phyloP scores from a whole-genome alignment of 1,284 basidiomycete species.

The Chiua sp. region DNA sequence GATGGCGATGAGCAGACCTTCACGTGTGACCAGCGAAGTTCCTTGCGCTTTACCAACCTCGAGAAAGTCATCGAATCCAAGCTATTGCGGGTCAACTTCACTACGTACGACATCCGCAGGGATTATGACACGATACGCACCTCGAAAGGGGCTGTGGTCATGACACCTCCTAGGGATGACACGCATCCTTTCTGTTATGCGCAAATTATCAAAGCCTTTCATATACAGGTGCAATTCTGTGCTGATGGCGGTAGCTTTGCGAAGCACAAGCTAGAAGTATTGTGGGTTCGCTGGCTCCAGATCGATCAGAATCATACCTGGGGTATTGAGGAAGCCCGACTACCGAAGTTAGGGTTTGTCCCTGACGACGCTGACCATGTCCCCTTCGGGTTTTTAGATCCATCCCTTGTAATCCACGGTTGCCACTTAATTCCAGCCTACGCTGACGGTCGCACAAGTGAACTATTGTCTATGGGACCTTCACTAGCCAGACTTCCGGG shows the following conservation, averaged over 20 bases:
- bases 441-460: too few relatives aligned
- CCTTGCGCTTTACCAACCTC: background rate
- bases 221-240: background rate
- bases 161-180: constrained; percentile 36
- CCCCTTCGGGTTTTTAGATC: constrained; percentile 20
- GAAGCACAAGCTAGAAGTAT: background rate
- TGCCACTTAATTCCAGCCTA: constrained; percentile 19
- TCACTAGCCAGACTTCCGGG: too few relatives aligned
- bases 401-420: constrained; percentile 7
- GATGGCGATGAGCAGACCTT: background rate
- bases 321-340: constrained; percentile 1
- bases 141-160: constrained; percentile 26
- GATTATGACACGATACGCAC: constrained; percentile 42
- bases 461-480: too few relatives aligned
- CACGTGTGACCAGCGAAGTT: background rate
- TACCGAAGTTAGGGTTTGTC: constrained; percentile 22
- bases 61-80: background rate
- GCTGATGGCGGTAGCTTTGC: background rate
- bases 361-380: background rate
- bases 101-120: constrained; percentile 25
- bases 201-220: constrained; percentile 4
- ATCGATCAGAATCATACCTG: constrained; percentile 5
- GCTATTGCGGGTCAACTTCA: background rate
- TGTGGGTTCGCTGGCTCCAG: constrained; percentile 22
- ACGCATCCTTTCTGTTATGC: constrained; percentile 27